Evolutionary conservation across 2,329 filamentous ascomycete species (phyloP).

Genomic region (Dactylellina leptospora): DNA sequence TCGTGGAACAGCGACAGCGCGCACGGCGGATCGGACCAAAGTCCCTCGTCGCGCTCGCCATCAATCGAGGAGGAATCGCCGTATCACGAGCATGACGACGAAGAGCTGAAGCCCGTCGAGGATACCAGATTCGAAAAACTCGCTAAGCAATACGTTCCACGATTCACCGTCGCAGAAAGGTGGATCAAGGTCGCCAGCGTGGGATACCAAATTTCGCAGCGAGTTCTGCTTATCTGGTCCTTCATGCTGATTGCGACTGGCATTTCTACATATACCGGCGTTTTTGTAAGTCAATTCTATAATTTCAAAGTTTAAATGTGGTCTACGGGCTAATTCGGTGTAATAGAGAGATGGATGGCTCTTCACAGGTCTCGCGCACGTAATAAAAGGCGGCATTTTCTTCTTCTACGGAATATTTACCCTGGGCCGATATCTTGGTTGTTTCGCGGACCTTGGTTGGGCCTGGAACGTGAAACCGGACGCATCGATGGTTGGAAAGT

Average conservation of each 20-base stretch:
- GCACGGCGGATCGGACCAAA: conserved; percentile 47
- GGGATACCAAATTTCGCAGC: conserved; percentile 75
- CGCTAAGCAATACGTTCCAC: conserved; percentile 40
- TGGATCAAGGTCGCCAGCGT: conserved; percentile 63
- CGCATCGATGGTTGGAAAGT: conserved; percentile 67
- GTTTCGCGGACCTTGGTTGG: conserved; percentile 91
- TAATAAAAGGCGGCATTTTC: conserved; percentile 93
- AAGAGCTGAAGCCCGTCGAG: conserved; percentile 29
- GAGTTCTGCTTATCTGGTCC: conserved; percentile 78
- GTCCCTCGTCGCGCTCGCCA: conserved; percentile 39
- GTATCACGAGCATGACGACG: conserved; percentile 40
- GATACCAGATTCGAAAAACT: conserved; percentile 37
- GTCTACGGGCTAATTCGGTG: no score
- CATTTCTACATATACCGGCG: conserved; percentile 78
- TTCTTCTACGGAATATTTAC: conserved; percentile 91
- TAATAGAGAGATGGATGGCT: conserved; percentile 71
- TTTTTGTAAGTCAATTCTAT: conserved; percentile 74
- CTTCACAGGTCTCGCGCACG: conserved; percentile 89
- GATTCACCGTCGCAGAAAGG: conserved; percentile 28
- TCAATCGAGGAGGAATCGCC: conserved; percentile 38
- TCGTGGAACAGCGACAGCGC: conserved; percentile 52
- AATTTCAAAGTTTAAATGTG: no score
- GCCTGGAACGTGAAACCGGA: conserved; percentile 77
- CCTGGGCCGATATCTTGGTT: conserved; percentile 86
- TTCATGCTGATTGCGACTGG: conserved; percentile 78